phyloP scores from a whole-genome alignment of 177 flowering plant genomes.

The Vitis hybrid region DNA sequence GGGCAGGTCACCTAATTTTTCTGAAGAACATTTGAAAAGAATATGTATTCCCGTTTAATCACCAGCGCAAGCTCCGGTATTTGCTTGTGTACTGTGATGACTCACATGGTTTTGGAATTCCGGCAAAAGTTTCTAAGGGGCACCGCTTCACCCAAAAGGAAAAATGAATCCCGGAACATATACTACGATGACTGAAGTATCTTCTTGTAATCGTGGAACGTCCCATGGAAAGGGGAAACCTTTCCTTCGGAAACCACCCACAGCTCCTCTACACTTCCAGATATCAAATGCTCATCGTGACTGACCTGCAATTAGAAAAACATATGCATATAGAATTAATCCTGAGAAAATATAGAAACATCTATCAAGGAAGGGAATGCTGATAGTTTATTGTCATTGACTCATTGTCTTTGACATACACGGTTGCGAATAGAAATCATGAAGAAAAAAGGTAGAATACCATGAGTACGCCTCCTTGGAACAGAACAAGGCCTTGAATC shows the following conservation, averaged over 20 bases:
- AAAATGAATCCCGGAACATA: not conserved
- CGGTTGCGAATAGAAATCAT: not conserved
- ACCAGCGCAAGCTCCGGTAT: too few species aligned
- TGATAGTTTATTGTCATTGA: too few species aligned
- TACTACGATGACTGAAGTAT: conserved; percentile 49
- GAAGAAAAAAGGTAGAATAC: conserved; percentile 32
- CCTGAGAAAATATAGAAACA: not conserved
- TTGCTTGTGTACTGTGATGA: too few species aligned
- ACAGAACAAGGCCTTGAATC: conserved; percentile 95
- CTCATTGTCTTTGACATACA: too few species aligned
- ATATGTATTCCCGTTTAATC: too few species aligned
- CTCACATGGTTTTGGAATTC: too few species aligned
- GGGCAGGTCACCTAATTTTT: too few species aligned
- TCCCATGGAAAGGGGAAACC: conserved; percentile 74
- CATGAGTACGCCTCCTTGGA: conserved; percentile 99
- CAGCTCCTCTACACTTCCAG: conserved; percentile 93
- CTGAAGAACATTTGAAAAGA: too few species aligned
- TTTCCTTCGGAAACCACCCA: conserved; percentile 91
- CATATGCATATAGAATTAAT: not conserved
- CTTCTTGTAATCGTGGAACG: conserved; percentile 93
- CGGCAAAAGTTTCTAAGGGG: not conserved
- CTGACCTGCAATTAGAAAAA: conserved; percentile 65
- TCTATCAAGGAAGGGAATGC: not conserved
- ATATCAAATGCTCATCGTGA: conserved; percentile 96
- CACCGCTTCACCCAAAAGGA: not conserved